These are phyloP conservation scores for Roridomyces roridus DNA, from an alignment of 768 basidiomycete genomes.

Conservation along the genomic window DNA sequence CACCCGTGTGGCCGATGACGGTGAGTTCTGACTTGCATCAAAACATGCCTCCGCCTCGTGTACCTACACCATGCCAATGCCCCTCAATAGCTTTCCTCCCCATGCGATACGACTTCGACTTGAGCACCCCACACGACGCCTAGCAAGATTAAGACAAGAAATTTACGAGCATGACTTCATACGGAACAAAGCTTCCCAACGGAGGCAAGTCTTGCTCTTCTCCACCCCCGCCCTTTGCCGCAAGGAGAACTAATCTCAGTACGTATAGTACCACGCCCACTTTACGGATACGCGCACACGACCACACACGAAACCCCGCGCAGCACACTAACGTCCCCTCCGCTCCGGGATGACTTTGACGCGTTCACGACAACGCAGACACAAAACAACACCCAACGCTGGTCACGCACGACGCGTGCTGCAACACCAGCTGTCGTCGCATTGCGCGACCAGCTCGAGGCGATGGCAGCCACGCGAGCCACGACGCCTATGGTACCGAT, in stretches of 20 bases:
- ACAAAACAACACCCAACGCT: slow-evolving; percentile 24
- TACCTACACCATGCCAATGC: too few relatives aligned
- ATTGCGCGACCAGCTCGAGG: slow-evolving; percentile 13
- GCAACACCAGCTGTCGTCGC: slow-evolving; percentile 5
- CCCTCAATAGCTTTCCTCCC: too few relatives aligned
- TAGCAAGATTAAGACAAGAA: background rate
- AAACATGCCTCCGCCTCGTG: too few relatives aligned
- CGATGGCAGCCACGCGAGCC: slow-evolving; percentile 7
- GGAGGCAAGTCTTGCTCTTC: too few relatives aligned
- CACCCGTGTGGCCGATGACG: too few relatives aligned
- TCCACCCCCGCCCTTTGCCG: background rate
- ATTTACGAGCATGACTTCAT: background rate
- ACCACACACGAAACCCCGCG: slow-evolving; percentile 33
- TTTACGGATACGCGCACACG: slow-evolving; percentile 43
- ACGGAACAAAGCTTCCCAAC: slow-evolving; percentile 16
- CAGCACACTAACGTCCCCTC: slow-evolving; percentile 43
- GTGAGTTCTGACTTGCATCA: too few relatives aligned
- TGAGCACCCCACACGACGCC: too few relatives aligned
- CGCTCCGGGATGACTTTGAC: slow-evolving; percentile 49
- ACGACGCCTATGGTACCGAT: slow-evolving; percentile 3
- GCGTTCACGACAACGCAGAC: slow-evolving; percentile 30
- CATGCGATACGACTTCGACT: too few relatives aligned
- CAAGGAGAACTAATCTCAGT: background rate
- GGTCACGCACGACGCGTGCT: slow-evolving; percentile 9
- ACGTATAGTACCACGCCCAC: too few relatives aligned